A percentile compares a stretch with the other conserved stretches of the same genome.
Conservation (phyloP, 2,329 filamentous ascomycete species). For the Ophiostoma perfectum region DNA sequence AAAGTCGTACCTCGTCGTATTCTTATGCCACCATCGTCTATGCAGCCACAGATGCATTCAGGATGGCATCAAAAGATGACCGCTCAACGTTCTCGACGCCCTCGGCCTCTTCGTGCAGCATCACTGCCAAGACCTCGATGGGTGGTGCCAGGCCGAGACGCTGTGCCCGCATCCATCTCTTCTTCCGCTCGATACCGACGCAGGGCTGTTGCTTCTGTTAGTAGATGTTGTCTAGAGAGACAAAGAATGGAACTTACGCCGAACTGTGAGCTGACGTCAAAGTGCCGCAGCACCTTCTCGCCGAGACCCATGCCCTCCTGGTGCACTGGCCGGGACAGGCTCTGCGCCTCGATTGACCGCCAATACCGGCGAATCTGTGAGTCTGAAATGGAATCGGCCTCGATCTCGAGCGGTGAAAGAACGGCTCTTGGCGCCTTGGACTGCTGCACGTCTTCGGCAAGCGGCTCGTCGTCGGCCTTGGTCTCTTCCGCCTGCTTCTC, state of each 20-base stretch:
- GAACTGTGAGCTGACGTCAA: conserved; percentile 86
- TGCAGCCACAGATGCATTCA: conserved; percentile 42
- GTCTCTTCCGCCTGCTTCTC: conserved; percentile 36
- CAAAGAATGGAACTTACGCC: conserved; percentile 60
- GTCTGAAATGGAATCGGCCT: conserved; percentile 60
- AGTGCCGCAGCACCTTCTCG: conserved; percentile 87
- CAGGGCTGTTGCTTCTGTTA: conserved; percentile 58
- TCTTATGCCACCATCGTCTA: not conserved
- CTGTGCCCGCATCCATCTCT: conserved; percentile 84
- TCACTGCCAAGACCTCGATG: conserved; percentile 80
- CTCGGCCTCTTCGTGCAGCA: conserved; percentile 64
- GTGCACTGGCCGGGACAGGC: conserved; percentile 67
- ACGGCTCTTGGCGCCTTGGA: not conserved
- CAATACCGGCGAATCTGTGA: conserved; percentile 73
- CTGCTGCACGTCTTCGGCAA: no score
- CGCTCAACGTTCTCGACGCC: conserved; percentile 52
- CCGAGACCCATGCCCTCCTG: conserved; percentile 64
- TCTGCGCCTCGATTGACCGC: conserved; percentile 62
- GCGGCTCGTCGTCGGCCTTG: no score
- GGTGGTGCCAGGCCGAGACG: conserved; percentile 79
- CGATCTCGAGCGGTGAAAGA: conserved; percentile 38
- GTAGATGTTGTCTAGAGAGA: not conserved
- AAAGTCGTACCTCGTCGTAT: not conserved
- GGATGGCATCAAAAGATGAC: conserved; percentile 68
- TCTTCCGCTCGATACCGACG: conserved; percentile 73